A percentile compares a stretch with the other conserved stretches of the same genome.
phyloP scores from a whole-genome alignment of 352 stramenopile species.

The Phytopythium mirpurense region DNA sequence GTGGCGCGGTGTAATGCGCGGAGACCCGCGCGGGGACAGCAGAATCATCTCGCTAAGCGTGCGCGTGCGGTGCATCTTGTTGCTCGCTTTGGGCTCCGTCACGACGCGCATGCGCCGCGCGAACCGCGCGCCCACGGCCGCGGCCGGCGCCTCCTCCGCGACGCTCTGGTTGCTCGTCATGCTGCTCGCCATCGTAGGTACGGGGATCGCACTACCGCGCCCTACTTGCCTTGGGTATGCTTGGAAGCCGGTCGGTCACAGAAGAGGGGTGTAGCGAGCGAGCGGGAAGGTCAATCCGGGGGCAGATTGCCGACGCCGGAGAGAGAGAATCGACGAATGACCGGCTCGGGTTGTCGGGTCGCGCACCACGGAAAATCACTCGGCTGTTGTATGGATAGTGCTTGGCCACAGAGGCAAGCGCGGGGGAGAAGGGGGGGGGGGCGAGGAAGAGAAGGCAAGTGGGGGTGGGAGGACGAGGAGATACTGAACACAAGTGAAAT shows the following conservation, averaged over 20 bases:
- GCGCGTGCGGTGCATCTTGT: conserved; percentile 82
- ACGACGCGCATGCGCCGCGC: conserved; percentile 70
- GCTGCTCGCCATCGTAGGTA: conserved; percentile 1
- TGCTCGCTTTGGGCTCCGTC: conserved; percentile 79
- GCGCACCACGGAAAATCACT: too few species aligned
- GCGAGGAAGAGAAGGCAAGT: not conserved
- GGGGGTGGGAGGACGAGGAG: not conserved
- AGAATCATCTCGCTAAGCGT: conserved; percentile 76
- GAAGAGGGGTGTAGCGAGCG: too few species aligned
- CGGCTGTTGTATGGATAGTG: too few species aligned
- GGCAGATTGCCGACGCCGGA: conserved; percentile 3
- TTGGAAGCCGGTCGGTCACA: too few species aligned
- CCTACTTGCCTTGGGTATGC: too few species aligned
- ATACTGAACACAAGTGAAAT: conserved; percentile 18
- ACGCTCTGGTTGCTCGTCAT: conserved; percentile 2
- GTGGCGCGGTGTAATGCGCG: conserved; percentile 48
- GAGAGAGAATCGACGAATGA: conserved; percentile 37
- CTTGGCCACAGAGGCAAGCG: not conserved
- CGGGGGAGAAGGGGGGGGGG: not conserved
- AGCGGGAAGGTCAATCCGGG: not conserved
- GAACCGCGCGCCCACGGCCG: conserved; percentile 23
- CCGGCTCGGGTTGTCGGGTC: conserved; percentile 1
- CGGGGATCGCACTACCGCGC: not conserved
- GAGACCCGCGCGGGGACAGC: conserved; percentile 55
- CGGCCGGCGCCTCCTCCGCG: conserved; percentile 13